These are phyloP conservation scores for Pichia inconspicua DNA, from an alignment of 1,139 yeast species.

Conservation along the genomic window DNA sequence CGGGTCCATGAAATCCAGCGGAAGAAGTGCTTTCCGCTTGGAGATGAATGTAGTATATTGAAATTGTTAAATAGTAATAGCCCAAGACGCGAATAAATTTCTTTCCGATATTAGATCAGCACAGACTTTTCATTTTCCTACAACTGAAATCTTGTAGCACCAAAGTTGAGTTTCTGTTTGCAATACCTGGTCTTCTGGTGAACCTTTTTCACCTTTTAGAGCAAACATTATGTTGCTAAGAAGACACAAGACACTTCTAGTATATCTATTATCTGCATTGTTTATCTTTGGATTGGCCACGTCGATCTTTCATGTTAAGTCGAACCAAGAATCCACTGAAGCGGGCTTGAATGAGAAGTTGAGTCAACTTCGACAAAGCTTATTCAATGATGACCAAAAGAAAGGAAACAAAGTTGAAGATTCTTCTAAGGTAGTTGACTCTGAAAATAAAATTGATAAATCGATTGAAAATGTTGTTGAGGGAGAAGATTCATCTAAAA, in stretches of 20 bases:
- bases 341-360: not conserved
- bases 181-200: not conserved
- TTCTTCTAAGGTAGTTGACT: not conserved
- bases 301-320: not conserved
- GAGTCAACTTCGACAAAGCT: not conserved
- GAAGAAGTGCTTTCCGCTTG: too few relatives aligned
- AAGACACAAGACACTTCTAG: not conserved
- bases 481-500: not conserved
- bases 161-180: not conserved
- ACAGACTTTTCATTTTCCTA: too few relatives aligned
- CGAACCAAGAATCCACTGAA: not conserved
- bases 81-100: too few relatives aligned
- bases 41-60: too few relatives aligned
- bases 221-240: not conserved
- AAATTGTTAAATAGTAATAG: too few relatives aligned
- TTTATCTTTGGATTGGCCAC: not conserved
- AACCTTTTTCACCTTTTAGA: not conserved
- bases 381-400: not conserved
- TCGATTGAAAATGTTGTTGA: constrained; percentile 1
- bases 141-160: not conserved
- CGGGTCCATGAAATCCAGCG: too few relatives aligned
- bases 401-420: not conserved
- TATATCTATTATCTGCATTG: not conserved
- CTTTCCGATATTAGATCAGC: not conserved
- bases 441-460: constrained; percentile 1